These are phyloP conservation scores for Volvariella surrecta DNA, from an alignment of 1,284 basidiomycete genomes.

Conservation along the genomic window DNA sequence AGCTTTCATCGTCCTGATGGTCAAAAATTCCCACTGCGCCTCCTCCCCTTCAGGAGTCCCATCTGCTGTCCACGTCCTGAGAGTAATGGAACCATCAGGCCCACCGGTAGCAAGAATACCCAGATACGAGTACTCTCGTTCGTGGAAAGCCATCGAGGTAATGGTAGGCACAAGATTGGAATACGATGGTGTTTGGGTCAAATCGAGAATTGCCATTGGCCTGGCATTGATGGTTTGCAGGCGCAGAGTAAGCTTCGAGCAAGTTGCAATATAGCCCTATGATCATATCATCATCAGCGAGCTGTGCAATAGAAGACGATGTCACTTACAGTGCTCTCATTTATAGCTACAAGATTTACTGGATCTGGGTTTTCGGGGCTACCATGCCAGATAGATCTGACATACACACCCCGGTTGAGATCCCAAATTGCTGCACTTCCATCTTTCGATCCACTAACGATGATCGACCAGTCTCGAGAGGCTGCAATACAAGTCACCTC, in stretches of 20 bases:
- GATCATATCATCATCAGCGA: slow-evolving; percentile 1
- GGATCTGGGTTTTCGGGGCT: slow-evolving; percentile 32
- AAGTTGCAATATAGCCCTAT: slow-evolving; percentile 80
- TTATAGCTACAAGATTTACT: slow-evolving; percentile 69
- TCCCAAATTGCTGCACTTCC: slow-evolving; percentile 89
- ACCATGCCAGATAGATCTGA: slow-evolving; percentile 67
- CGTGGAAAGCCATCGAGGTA: slow-evolving; percentile 70
- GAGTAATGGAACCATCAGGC: slow-evolving; percentile 55
- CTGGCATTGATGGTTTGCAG: slow-evolving; percentile 81
- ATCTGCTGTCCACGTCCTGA: slow-evolving; percentile 70
- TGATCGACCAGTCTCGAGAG: slow-evolving; percentile 77
- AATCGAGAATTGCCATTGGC: slow-evolving; percentile 58
- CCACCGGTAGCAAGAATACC: slow-evolving; percentile 65
- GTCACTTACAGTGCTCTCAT: slow-evolving; percentile 72
- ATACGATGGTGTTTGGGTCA: slow-evolving; percentile 34
- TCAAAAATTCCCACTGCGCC: slow-evolving; percentile 66
- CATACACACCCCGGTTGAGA: slow-evolving; percentile 74
- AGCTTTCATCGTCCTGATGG: slow-evolving; percentile 54
- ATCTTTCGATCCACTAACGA: slow-evolving; percentile 80
- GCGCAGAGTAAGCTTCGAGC: slow-evolving; percentile 57
- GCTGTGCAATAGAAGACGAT: background rate
- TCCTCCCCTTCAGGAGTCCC: slow-evolving; percentile 53
- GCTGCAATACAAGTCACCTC: slow-evolving; percentile 65
- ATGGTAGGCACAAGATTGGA: slow-evolving; percentile 35
- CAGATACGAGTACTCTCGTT: slow-evolving; percentile 67